Conservation (phyloP, 176 grass and related monocot species). For the Phragmites australis region DNA sequence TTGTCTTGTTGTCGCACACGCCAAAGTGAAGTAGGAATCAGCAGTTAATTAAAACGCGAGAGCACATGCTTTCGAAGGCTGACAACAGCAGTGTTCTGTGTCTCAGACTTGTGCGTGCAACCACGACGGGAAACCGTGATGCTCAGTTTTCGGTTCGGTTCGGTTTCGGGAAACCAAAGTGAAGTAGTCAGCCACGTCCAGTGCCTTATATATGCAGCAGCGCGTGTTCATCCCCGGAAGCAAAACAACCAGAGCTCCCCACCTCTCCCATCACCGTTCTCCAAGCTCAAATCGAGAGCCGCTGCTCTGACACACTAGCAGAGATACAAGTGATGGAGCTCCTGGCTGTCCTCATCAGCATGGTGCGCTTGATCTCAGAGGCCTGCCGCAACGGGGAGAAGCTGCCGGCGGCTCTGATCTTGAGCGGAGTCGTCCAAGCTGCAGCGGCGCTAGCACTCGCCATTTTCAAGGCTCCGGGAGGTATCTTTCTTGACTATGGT, state of each 20-base stretch:
- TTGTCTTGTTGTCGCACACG: too few relatives aligned
- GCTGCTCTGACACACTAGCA: background rate
- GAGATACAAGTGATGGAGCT: constrained; percentile 9
- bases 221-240: background rate
- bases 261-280: too few relatives aligned
- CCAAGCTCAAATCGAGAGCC: background rate
- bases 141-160: too few relatives aligned
- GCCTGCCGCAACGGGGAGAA: background rate
- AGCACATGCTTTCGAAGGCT: background rate
- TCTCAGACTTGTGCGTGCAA: too few relatives aligned
- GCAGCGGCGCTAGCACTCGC: background rate
- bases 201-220: too few relatives aligned
- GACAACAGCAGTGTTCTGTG: background rate
- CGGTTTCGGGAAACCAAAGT: too few relatives aligned
- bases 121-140: too few relatives aligned
- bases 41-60: background rate
- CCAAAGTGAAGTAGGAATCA: too few relatives aligned
- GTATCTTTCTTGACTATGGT: constrained; percentile 16
- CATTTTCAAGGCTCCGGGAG: background rate
- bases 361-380: background rate
- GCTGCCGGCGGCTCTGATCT: background rate
- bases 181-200: too few relatives aligned
- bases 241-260: background rate
- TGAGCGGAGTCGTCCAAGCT: background rate
- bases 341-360: constrained; percentile 29